Conservation (phyloP, 2,329 filamentous ascomycete genomes). For the Fusarium poae region DNA sequence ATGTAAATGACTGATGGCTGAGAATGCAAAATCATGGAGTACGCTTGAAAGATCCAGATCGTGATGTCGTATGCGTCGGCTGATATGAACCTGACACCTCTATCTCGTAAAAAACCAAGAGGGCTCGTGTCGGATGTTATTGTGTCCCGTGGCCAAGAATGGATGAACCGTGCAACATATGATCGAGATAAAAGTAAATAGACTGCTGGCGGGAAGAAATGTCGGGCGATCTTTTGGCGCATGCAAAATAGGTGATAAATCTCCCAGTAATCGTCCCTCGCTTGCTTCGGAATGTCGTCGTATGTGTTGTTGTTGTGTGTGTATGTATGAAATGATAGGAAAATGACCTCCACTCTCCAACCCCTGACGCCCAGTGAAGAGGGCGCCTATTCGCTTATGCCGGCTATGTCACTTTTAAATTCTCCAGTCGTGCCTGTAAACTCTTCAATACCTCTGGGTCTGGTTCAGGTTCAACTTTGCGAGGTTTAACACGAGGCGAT, state of each 20-base stretch:
- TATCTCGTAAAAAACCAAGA: slow-evolving; percentile 35
- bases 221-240: slow-evolving; percentile 29
- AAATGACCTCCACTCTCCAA: slow-evolving; percentile 44
- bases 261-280: slow-evolving; percentile 23
- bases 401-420: slow-evolving; percentile 55
- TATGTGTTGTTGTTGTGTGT: slow-evolving; percentile 18
- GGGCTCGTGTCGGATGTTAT: slow-evolving; percentile 29
- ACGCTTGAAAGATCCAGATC: slow-evolving; percentile 44
- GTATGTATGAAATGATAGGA: slow-evolving; percentile 25
- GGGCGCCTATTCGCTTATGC: slow-evolving; percentile 3
- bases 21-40: slow-evolving; percentile 43
- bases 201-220: slow-evolving; percentile 26
- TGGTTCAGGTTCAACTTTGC: slow-evolving; percentile 71
- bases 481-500: slow-evolving; percentile 70
- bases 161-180: slow-evolving; percentile 35
- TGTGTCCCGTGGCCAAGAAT: slow-evolving; percentile 11
- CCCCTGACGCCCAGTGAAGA: slow-evolving; percentile 28
- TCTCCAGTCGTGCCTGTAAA: slow-evolving; percentile 68
- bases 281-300: slow-evolving; percentile 32
- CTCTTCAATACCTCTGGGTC: slow-evolving; percentile 71
- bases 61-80: slow-evolving; percentile 44
- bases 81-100: slow-evolving; percentile 21
- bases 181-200: slow-evolving; percentile 37
- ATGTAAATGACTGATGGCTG: slow-evolving; percentile 43
- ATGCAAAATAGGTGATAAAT: slow-evolving; percentile 20